Evolutionary conservation across 805 yeast species (phyloP).

Genomic region (Yamadazyma phyllophila): DNA sequence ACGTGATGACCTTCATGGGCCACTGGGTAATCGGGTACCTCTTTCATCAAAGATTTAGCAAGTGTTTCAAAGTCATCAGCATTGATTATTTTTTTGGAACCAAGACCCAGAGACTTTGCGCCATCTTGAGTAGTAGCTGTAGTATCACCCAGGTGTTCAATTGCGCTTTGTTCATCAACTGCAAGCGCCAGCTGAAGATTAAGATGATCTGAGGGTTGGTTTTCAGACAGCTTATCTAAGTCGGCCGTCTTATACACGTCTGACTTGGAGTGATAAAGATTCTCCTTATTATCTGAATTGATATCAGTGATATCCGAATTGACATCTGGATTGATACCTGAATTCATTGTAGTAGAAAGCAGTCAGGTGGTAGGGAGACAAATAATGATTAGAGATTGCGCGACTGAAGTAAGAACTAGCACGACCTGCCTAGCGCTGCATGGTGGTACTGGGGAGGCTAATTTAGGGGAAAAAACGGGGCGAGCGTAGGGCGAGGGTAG

Average conservation of each 20-base stretch:
- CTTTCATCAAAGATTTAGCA: constrained; percentile 34
- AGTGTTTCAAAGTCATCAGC: constrained; percentile 32
- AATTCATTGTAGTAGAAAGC: constrained; percentile 8
- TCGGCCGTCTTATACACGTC: no score
- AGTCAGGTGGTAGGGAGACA: no score
- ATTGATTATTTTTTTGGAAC: background rate
- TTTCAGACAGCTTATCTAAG: no score
- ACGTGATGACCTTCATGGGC: constrained; percentile 35
- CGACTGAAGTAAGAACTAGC: background rate
- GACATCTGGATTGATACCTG: constrained; percentile 9
- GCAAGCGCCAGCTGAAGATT: no score
- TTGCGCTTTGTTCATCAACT: no score
- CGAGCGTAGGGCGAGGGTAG: background rate
- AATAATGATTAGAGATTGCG: background rate
- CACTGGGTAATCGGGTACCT: constrained; percentile 38
- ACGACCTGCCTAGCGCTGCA: no score
- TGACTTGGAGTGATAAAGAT: constrained; percentile 8
- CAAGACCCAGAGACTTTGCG: background rate
- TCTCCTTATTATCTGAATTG: constrained; percentile 13
- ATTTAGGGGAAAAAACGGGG: background rate
- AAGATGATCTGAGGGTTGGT: no score
- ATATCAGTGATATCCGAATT: no score
- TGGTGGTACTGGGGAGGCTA: background rate
- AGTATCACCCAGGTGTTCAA: background rate
- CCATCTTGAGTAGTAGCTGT: background rate